Base-by-base conservation (phyloP, 129 eudicot genomes). In the Chrysanthemum seticuspe region DNA sequence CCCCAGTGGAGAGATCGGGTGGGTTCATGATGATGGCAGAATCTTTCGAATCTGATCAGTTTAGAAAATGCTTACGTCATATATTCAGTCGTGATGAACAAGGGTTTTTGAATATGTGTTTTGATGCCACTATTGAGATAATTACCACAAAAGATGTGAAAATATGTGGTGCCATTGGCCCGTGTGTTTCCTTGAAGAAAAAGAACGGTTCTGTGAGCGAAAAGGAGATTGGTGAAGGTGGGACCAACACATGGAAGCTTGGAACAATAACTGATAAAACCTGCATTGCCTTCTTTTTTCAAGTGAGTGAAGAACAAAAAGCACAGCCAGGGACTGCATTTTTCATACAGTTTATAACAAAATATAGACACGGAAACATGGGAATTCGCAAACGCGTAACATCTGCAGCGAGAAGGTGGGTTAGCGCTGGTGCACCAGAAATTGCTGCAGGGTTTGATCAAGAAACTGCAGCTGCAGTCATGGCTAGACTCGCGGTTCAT, bases 361-460 rank as follows among this genome's bases (percentile, higher is more conserved):
- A 80, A 23, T 94, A 94, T 72, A 73, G 92, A 67, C 81, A 80
- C 18, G 92, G 96, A 48, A 85, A 80, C 72, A 73, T 82, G 86
- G 99, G 91, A n/a, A 10, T 88, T 13, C 85, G 96, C 1, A 90
- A 83, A 65, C 85, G 99, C 61, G 97, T 94, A 62, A 94, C 92
- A 0, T 88, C 99, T 0, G 97, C 84, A 12, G 87, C 99, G 6
- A 85, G 99, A 80, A 80, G 99, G 80, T 94, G 99, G 99, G 99
- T 86, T 45, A 83, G 74, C 63, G 80, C 53, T 19, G 70, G 87
- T 15, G 88, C 97, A 21, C 89, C 97, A 0, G 99, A 94, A 56
- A 83, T 94, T 16, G 83, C 91, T 9, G 81, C 99, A 11, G 97
- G 99, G 13, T 94, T 94, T 55, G 99, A 94, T 74, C 99, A 94